phyloP scores from a whole-genome alignment of 169 alveolate species.

The Cryptosporidium tyzzeri region DNA sequence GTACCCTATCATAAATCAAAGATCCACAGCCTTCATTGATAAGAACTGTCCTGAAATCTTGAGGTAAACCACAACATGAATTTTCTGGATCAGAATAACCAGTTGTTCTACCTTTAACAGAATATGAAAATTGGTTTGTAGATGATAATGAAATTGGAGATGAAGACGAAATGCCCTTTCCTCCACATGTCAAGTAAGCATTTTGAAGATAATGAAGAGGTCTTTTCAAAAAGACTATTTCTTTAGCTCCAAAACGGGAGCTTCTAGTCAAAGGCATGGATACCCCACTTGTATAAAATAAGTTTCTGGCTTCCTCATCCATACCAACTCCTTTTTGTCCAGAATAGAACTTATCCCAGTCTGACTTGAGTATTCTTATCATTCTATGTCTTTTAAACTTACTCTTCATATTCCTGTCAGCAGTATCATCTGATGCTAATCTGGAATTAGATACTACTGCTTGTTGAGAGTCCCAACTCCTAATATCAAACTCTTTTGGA shows the following conservation, averaged over 20 bases:
- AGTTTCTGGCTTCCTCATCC: constrained; percentile 69
- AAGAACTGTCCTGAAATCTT: constrained; percentile 28
- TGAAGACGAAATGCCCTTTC: background rate
- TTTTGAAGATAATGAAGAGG: constrained; percentile 37
- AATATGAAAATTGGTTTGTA: background rate
- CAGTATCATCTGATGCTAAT: constrained; percentile 48
- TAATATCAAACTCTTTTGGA: constrained; percentile 17
- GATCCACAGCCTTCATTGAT: constrained; percentile 54
- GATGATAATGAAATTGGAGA: background rate
- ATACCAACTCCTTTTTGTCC: constrained; percentile 23
- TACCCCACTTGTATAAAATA: constrained; percentile 49
- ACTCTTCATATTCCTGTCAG: constrained; percentile 26
- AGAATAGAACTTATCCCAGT: constrained; percentile 44
- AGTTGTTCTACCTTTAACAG: background rate
- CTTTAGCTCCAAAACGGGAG: constrained; percentile 35
- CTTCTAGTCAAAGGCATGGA: constrained; percentile 48
- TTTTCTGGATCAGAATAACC: background rate
- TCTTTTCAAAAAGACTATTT: constrained; percentile 44
- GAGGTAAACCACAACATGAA: constrained; percentile 32
- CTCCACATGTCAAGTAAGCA: constrained; percentile 33
- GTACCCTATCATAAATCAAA: constrained; percentile 49
- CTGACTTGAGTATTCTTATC: constrained; percentile 32
- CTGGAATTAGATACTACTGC: constrained; percentile 18
- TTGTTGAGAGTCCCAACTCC: constrained; percentile 35
- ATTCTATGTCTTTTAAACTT: constrained; percentile 25